Conservation (phyloP, 805 yeast species). For the Teunomyces aglyptinius region DNA sequence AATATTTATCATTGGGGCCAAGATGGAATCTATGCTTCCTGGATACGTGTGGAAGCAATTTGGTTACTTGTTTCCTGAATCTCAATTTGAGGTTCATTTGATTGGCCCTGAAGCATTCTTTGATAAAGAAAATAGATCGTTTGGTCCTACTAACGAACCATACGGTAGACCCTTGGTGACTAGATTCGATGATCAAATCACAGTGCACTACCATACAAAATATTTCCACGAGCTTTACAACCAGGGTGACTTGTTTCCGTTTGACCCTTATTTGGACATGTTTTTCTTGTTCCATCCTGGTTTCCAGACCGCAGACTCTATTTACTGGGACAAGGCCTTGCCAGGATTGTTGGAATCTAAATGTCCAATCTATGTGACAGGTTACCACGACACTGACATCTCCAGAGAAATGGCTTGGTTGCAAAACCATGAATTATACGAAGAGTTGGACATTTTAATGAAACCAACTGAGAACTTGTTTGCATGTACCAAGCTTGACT, state of each 20-base stretch:
- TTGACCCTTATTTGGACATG: slow-evolving; percentile 92
- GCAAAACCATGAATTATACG: slow-evolving; percentile 51
- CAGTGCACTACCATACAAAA: slow-evolving; percentile 81
- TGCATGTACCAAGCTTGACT: slow-evolving; percentile 90
- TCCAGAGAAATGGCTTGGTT: slow-evolving; percentile 72
- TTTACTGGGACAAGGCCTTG: slow-evolving; percentile 80
- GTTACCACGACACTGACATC: slow-evolving; percentile 76
- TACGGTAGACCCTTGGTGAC: slow-evolving; percentile 64
- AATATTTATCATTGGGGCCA: slow-evolving; percentile 84
- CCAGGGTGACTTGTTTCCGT: slow-evolving; percentile 93
- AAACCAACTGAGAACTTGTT: slow-evolving; percentile 70
- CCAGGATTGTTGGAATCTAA: slow-evolving; percentile 89
- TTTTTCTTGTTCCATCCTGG: slow-evolving; percentile 97
- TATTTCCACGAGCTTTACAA: slow-evolving; percentile 90
- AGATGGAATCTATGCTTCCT: slow-evolving; percentile 91
- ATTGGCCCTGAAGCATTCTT: slow-evolving; percentile 90
- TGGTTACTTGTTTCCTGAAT: slow-evolving; percentile 78
- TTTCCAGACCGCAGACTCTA: slow-evolving; percentile 76
- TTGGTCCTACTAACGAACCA: slow-evolving; percentile 50
- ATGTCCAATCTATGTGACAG: slow-evolving; percentile 88
- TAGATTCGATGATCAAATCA: slow-evolving; percentile 70
- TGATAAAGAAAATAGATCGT: slow-evolving; percentile 64
- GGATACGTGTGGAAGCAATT: slow-evolving; percentile 95
- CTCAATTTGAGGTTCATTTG: slow-evolving; percentile 82
- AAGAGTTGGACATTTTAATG: slow-evolving; percentile 80